These are phyloP conservation scores for Blastobotrys buckinghamii DNA, from an alignment of 1,139 yeast genomes.

Conservation along the genomic window DNA sequence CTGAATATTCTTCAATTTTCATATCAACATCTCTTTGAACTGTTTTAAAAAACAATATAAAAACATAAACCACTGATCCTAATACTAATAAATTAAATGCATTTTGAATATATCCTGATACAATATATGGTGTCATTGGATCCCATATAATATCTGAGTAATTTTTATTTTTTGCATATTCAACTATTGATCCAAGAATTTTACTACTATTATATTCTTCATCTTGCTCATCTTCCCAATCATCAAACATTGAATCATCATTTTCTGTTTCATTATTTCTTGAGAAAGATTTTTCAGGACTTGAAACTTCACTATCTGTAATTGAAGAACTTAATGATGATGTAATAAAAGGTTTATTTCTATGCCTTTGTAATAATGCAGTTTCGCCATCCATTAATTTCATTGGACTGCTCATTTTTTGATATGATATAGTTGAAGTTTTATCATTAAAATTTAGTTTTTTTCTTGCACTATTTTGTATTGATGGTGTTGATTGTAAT, in stretches of 20 bases:
- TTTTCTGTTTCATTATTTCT: no score
- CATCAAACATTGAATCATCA: constrained; percentile 10
- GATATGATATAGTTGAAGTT: constrained; percentile 3
- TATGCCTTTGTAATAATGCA: constrained; percentile 7
- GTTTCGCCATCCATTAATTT: constrained; percentile 8
- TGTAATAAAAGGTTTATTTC: constrained; percentile 1
- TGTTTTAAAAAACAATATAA: constrained; percentile 51
- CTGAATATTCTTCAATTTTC: constrained; percentile 58
- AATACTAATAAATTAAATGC: constrained; percentile 57
- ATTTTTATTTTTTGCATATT: background rate
- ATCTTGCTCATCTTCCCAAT: constrained; percentile 12
- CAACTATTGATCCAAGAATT: background rate
- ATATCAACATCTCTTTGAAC: constrained; percentile 65
- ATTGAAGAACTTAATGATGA: no score
- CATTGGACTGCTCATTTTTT: constrained; percentile 9
- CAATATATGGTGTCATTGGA: constrained; percentile 57
- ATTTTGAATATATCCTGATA: constrained; percentile 69
- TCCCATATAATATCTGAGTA: constrained; percentile 30
- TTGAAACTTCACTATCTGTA: no score
- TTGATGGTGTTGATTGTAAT: background rate
- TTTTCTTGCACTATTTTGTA: background rate
- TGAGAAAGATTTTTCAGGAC: no score
- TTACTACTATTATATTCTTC: constrained; percentile 1
- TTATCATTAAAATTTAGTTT: constrained; percentile 2
- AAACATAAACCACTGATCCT: constrained; percentile 47